Evolutionary conservation across 176 grass and related monocot species (phyloP).

Genomic region (Carex parvula): DNA sequence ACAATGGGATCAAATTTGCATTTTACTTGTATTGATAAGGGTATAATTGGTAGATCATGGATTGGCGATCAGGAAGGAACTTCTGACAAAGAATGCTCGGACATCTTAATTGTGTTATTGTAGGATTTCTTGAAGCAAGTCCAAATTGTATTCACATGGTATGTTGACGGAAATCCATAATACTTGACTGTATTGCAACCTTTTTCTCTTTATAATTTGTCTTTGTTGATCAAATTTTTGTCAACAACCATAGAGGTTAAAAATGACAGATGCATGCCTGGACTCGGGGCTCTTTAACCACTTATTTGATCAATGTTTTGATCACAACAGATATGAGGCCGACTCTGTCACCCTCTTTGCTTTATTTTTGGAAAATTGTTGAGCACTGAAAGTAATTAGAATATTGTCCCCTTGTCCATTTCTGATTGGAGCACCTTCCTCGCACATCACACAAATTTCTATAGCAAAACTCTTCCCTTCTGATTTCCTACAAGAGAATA

Average conservation of each 20-base stretch:
- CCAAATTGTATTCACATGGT: neutral
- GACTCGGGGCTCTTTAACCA: too few species aligned
- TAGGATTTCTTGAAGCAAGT: neutral
- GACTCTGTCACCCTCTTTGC: neutral
- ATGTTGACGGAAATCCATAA: neutral
- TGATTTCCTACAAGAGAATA: neutral
- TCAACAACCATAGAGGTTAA: too few species aligned
- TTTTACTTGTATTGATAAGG: neutral
- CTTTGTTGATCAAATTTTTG: neutral
- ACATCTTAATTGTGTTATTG: neutral
- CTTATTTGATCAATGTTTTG: too few species aligned
- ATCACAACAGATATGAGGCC: too few species aligned
- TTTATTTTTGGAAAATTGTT: neutral
- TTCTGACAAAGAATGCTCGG: neutral
- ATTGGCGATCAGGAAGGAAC: neutral
- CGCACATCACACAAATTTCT: neutral
- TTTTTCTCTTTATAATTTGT: neutral
- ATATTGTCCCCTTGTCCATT: neutral
- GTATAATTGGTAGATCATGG: too few species aligned
- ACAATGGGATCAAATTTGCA: neutral
- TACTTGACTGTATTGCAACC: neutral
- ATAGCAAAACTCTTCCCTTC: neutral
- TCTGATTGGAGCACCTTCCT: neutral
- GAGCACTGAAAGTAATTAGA: neutral
- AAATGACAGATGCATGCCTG: too few species aligned